A percentile compares a stretch with the other conserved stretches of the same genome.
Conservation (phyloP, 1,284 basidiomycete species). For the Puccinia brachypodii region DNA sequence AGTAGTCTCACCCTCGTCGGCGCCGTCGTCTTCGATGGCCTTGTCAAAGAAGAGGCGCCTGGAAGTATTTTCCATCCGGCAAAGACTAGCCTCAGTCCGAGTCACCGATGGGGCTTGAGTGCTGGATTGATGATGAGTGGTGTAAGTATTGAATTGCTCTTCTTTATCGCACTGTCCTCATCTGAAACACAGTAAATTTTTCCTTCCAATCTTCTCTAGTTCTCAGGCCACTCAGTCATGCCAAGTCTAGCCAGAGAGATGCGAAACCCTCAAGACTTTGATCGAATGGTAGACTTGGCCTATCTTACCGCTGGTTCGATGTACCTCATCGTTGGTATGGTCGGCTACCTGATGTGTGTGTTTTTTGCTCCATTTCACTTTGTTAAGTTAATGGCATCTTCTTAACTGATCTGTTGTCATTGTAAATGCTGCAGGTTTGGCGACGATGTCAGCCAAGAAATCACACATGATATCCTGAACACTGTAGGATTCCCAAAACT, state of each 20-base stretch:
- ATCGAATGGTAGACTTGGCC: constrained; percentile 40
- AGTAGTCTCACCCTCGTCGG: constrained; percentile 32
- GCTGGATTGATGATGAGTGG: constrained; percentile 46
- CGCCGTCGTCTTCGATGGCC: constrained; percentile 31
- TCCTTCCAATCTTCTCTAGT: background rate
- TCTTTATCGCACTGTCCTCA: too few relatives aligned
- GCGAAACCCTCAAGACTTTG: constrained; percentile 41
- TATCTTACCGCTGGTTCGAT: constrained; percentile 38
- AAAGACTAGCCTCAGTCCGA: constrained; percentile 37
- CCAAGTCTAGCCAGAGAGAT: constrained; percentile 43
- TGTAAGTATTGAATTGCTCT: background rate
- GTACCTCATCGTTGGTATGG: constrained; percentile 31
- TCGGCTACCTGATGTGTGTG: constrained; percentile 40
- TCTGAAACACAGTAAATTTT: background rate
- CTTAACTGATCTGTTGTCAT: too few relatives aligned
- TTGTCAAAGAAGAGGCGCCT: constrained; percentile 32
- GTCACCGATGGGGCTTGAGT: constrained; percentile 32
- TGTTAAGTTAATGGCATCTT: too few relatives aligned
- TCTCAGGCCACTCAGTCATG: constrained; percentile 44
- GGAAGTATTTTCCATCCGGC: constrained; percentile 43
- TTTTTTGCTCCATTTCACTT: background rate
- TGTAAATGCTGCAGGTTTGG: constrained; percentile 40
- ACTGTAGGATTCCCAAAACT: constrained; percentile 8
- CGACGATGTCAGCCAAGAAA: constrained; percentile 43
- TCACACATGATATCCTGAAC: constrained; percentile 32